phyloP scores from a whole-genome alignment of 2,329 filamentous ascomycete genomes.

The Zasmidium citrigriseum region DNA sequence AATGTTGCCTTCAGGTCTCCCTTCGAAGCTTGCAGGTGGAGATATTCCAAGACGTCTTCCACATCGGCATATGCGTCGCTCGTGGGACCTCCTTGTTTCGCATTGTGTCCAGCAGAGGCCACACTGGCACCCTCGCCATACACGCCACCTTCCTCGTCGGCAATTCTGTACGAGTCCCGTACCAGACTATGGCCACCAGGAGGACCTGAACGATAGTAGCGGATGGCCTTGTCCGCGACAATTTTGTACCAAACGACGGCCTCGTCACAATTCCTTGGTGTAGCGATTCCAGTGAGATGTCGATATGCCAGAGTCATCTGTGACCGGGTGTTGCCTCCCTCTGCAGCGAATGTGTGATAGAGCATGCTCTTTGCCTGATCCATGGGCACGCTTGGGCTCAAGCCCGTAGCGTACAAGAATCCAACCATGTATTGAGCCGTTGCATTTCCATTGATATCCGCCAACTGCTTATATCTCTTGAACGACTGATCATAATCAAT shows the following conservation, averaged over 20 bases:
- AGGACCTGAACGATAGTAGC: conserved; percentile 84
- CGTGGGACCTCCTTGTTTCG: conserved; percentile 69
- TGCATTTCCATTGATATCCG: conserved; percentile 75
- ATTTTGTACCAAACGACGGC: conserved; percentile 87
- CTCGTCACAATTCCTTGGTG: conserved; percentile 80
- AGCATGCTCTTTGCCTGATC: conserved; percentile 90
- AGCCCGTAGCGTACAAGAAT: conserved; percentile 91
- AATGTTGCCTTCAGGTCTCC: conserved; percentile 86
- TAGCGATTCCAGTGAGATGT: conserved; percentile 81
- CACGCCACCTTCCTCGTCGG: conserved; percentile 86
- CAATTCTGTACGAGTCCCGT: conserved; percentile 78
- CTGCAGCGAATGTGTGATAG: conserved; percentile 91
- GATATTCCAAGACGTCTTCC: conserved; percentile 91
- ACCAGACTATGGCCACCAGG: conserved; percentile 81
- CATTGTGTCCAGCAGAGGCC: conserved; percentile 81
- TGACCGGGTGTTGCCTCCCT: conserved; percentile 77
- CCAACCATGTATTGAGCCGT: conserved; percentile 96
- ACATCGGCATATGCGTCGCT: conserved; percentile 83
- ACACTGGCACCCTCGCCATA: conserved; percentile 95
- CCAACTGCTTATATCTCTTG: conserved; percentile 75
- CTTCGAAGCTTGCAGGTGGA: conserved; percentile 86
- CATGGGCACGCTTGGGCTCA: conserved; percentile 75
- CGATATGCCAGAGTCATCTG: conserved; percentile 94
- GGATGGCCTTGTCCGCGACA: conserved; percentile 89
- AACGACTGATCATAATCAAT: conserved; percentile 79